phyloP scores from a whole-genome alignment of 78 protist species.

The Isochrysis galbana region DNA sequence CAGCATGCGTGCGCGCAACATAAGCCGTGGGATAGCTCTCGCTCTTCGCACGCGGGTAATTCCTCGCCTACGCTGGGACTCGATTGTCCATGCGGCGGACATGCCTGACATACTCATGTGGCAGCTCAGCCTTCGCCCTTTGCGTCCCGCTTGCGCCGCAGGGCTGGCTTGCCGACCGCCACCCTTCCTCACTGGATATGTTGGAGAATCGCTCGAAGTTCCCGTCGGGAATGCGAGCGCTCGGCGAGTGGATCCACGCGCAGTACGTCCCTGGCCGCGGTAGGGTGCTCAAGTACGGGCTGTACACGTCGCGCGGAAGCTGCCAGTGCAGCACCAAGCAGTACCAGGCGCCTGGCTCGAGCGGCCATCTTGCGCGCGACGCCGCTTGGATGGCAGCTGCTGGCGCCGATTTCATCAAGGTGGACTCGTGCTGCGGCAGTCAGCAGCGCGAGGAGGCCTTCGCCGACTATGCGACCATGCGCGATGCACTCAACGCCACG shows the following conservation, averaged over 20 bases:
- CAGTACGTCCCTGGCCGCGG: neutral
- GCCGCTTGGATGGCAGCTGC: neutral
- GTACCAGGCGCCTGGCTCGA: neutral
- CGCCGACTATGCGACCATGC: neutral
- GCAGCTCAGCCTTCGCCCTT: too few species aligned
- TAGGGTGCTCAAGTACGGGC: neutral
- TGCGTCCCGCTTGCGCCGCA: too few species aligned
- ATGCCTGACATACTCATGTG: too few species aligned
- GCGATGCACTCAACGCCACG: neutral
- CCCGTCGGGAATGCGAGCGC: conserved; percentile 7
- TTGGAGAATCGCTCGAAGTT: neutral
- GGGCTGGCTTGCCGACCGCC: neutral
- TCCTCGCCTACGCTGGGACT: too few species aligned
- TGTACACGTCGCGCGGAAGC: neutral
- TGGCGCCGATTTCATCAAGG: neutral
- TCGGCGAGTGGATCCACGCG: conserved; percentile 17
- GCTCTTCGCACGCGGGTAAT: too few species aligned
- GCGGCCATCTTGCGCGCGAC: neutral
- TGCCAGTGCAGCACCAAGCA: neutral
- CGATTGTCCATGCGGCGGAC: too few species aligned
- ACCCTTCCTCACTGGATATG: neutral
- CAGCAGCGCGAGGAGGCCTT: neutral
- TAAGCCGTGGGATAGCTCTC: too few species aligned
- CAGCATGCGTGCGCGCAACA: too few species aligned
- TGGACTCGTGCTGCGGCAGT: neutral